Evolutionary conservation across 2,329 filamentous ascomycete species (phyloP), one percentile per base, ranked within the genome.

Genomic region (Raffaelea albimanens): DNA sequence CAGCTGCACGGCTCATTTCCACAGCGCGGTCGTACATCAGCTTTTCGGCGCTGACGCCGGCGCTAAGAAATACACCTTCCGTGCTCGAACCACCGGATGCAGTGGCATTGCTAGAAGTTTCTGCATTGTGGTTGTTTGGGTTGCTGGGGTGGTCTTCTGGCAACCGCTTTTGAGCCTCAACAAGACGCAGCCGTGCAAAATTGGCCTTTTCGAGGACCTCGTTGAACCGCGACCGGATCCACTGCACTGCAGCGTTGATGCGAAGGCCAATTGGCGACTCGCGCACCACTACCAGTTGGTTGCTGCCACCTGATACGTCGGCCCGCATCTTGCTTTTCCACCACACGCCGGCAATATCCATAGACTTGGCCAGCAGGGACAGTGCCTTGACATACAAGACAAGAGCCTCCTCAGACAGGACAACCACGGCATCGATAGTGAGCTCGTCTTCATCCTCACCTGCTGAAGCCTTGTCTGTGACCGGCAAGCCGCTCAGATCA

Each of bases 11-110:
- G 62, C 89, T 96, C 93, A 98, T 97, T 63, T 98, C 93, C 20
- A 97, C 71, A 0, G 93, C 93, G 42, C 93, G 86, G 57, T 98
- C 93, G 61, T 96, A 98, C 89, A 98, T 96, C 41, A 98, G 72
- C 66, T 90, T 95, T 68, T 97, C 93, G 0, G 93, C 93, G 20
- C 89, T 96, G 48, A 96, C 82, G 1, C 91, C 93, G 2, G 87
- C 81, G 14, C 87, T 95, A 22, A 98, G 75, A 43, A 85, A 78
- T 22, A 96, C 88, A 45, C 87, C 84, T 51, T 93, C 87, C 2
- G 80, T 76, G 16, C 33, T 76, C 14, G 75, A 73, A 3, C 76
- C 69, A 31, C 72, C 69, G 2, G 76, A 77, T 19, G 78, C 77
- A 23, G 72, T 64, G 3, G 76, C 76, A 29, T 21, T 18, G 20